phyloP scores from a whole-genome alignment of 225 moss, liverwort and hornwort species.

The Polytrichum formosum region DNA sequence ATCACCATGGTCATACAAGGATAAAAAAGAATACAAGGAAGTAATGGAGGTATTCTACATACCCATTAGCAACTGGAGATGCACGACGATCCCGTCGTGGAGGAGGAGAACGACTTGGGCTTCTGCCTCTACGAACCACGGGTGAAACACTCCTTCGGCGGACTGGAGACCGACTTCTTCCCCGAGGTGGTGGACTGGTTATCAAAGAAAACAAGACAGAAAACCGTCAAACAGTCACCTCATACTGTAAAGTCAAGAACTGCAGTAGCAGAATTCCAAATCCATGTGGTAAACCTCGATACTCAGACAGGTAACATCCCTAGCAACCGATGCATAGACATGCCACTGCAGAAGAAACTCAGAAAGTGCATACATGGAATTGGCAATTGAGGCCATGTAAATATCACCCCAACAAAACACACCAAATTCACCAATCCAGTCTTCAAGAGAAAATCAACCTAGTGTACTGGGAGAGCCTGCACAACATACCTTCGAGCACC shows the following conservation, averaged over 20 bases:
- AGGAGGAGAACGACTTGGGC: constrained; percentile 88
- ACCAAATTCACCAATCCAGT: too few species aligned
- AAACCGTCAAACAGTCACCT: not conserved
- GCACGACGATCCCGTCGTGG: constrained; percentile 89
- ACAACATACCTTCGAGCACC: constrained; percentile 54
- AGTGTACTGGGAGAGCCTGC: constrained; percentile 7
- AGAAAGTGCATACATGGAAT: too few species aligned
- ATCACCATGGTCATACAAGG: too few species aligned
- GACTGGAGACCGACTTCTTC: constrained; percentile 86
- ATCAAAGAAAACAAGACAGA: not conserved
- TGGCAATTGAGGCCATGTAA: too few species aligned
- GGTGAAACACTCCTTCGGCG: constrained; percentile 84
- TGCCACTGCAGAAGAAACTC: too few species aligned
- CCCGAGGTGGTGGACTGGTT: constrained; percentile 47
- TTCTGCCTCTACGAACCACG: constrained; percentile 73
- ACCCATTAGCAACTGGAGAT: constrained; percentile 96
- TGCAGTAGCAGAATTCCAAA: too few species aligned
- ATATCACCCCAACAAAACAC: too few species aligned
- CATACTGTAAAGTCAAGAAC: too few species aligned
- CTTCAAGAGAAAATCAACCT: not conserved
- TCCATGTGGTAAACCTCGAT: too few species aligned
- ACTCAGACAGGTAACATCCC: too few species aligned
- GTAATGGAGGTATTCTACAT: constrained; percentile 1
- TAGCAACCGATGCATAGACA: too few species aligned
- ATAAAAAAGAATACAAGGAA: too few species aligned